Evolutionary conservation across 2,329 filamentous ascomycete genomes (phyloP), one percentile per base, ranked within the genome.

Genomic region (Botrytis paeoniae): DNA sequence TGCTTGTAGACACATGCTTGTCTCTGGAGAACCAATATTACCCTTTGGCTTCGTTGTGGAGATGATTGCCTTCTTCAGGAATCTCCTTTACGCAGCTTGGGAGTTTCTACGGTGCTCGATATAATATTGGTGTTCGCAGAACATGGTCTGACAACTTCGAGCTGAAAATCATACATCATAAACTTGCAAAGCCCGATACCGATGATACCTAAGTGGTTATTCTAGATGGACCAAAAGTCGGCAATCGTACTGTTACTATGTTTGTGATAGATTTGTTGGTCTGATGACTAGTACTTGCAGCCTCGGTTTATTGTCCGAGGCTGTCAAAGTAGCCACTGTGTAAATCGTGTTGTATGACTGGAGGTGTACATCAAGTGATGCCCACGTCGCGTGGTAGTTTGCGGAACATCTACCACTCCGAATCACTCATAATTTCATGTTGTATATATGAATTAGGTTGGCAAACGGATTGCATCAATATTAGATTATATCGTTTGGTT

Each of bases 321-420:
- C 29, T 65, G 14, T 48, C 8, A 20, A 16, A 37, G 29, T 12
- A 65, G 18, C 32, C 20, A 48, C 51, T 51, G 63, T 51, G 35
- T 22, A 18, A 37, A 65, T n/a, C 1, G 20, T 2, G 37, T 35
- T 16, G 41, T 32, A 35, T 37, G 35, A 65, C 22, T 35, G 8
- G 43, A 54, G 41, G 22, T 51, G 18, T 39, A 68, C 35, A 41
- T 68, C 65, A 68, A 57, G 48, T 68, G 65, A 57, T 68, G 48
- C 35, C 12, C n/a, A 41, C 10, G 14, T 57, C 35, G 35, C 35
- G 37, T 41, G 25, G 10, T 41, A 9, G 37, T 57, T 68, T 57
- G 10, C 39, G n/a, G 29, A 54, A n/a, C 35, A 68, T 41, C 5
- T 29, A 12, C 45, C 2, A 8, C 25, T 39, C 32, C 22, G 16